phyloP scores from a whole-genome alignment of 345 rosid species.

The Populus alba region DNA sequence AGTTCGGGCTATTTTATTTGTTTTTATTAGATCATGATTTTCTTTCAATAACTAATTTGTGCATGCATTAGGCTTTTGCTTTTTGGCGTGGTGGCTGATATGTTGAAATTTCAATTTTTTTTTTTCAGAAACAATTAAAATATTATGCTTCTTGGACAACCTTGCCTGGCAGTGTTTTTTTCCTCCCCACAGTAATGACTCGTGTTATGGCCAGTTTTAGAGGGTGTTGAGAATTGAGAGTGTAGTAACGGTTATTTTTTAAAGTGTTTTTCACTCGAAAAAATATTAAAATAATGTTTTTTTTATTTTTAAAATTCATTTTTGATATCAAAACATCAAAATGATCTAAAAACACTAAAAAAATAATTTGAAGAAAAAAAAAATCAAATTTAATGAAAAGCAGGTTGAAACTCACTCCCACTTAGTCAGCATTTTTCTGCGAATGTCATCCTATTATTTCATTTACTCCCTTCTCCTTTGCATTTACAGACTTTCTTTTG shows the following conservation, averaged over 20 bases:
- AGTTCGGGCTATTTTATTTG: neutral
- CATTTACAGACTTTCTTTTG: neutral
- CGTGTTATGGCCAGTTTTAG: neutral
- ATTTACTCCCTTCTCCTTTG: neutral
- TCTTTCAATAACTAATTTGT: neutral
- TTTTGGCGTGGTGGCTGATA: neutral
- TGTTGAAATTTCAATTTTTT: neutral
- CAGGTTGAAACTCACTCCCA: no score
- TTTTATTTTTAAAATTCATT: no score
- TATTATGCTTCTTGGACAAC: neutral
- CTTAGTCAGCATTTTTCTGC: neutral
- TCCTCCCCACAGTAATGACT: neutral
- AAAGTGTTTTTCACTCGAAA: no score
- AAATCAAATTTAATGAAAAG: no score
- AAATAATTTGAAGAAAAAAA: no score
- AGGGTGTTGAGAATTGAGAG: no score
- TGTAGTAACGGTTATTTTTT: no score
- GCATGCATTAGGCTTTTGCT: neutral
- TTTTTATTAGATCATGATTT: neutral
- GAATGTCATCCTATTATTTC: neutral
- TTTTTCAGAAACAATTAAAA: neutral
- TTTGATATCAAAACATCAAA: no score
- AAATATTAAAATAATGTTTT: no score
- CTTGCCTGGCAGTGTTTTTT: neutral
- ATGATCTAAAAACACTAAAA: no score